These are phyloP conservation scores for Rubroshorea leprosula DNA, from an alignment of 345 rosid species.

Conservation along the genomic window DNA sequence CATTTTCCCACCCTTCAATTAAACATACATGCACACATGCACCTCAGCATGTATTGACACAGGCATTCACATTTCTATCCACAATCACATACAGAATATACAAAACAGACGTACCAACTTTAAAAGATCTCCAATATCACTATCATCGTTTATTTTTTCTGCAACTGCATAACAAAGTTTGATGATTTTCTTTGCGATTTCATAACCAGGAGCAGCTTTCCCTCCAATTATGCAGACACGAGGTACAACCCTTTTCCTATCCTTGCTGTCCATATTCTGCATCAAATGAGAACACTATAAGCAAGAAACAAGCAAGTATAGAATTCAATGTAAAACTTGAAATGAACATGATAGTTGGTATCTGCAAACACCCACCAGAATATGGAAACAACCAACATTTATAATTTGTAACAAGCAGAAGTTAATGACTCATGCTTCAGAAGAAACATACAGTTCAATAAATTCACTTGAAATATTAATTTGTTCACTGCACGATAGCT, in stretches of 20 bases:
- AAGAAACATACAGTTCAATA: slow-evolving; percentile 2
- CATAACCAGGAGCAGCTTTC: slow-evolving; percentile 53
- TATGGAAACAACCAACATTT: background rate
- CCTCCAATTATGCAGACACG: slow-evolving; percentile 50
- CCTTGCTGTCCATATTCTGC: slow-evolving; percentile 37
- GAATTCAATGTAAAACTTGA: background rate
- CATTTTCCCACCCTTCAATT: slow-evolving; percentile 2
- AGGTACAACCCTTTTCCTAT: slow-evolving; percentile 40
- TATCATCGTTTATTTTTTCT: slow-evolving; percentile 37
- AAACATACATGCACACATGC: background rate
- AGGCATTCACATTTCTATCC: background rate
- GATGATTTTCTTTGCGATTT: slow-evolving; percentile 39
- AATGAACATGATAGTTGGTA: background rate
- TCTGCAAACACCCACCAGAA: background rate
- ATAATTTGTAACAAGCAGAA: background rate
- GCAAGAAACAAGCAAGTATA: background rate
- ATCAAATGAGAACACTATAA: slow-evolving; percentile 2
- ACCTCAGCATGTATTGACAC: background rate
- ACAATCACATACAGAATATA: background rate
- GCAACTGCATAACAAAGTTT: slow-evolving; percentile 46
- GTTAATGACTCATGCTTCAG: background rate
- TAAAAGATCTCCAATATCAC: slow-evolving; percentile 39
- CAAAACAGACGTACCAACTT: slow-evolving; percentile 26
- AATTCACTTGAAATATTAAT: slow-evolving; percentile 3
- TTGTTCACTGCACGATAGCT: background rate